Evolutionary conservation across 768 basidiomycete species (phyloP), one percentile per base, ranked within the genome.

Genomic region (Leucosporidium yakuticum): DNA sequence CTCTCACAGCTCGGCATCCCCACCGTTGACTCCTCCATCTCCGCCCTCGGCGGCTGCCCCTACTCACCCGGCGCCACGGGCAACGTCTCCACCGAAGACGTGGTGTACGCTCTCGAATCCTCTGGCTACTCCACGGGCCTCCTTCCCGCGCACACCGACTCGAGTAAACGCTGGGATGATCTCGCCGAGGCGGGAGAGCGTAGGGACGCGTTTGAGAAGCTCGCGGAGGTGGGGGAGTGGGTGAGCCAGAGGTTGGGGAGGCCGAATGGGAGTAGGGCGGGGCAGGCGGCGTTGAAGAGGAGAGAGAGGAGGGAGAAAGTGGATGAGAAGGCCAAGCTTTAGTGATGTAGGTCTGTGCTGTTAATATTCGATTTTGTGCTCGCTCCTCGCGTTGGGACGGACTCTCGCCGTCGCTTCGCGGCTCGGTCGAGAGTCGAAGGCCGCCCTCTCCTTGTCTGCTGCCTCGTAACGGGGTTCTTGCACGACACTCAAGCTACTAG

Each of bases 21-120:
- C 17, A 89, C 91, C 4, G 84, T 98, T 53, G 94, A 83, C 69
- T 82, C 89, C 2, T 87, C 88, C 1, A 85, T 96, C 23, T 91
- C 88, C 23, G 93, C 94, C 0, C 85, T 97, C 1, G 94, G 95
- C 4, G 92, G 94, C 23, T 97, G 95, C 75, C 94, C 94, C 4
- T 98, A 91, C 79, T 92, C 94, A 2, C 95, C 94, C 3, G 93
- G 93, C 8, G 93, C 94, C 20, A 93, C 91, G 0, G 94, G 95
- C 21, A 96, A 96, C 73, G 90, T 96, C 23, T 87, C 91, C 0
- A 97, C 95, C 0, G 94, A 98, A 71, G 82, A 71, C 65, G 56
- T 95, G 1, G 81, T 95, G 14, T 92, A 96, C 70, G 88, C 89
- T 0, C 83, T 98, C 12, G 84, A 82, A 73, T 86, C 80, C 60